Percentiles rank a stretch among this genome's conserved stretches.
Conservation (phyloP, 2,329 filamentous ascomycete species). For the Pseudogymnoascus sp. region DNA sequence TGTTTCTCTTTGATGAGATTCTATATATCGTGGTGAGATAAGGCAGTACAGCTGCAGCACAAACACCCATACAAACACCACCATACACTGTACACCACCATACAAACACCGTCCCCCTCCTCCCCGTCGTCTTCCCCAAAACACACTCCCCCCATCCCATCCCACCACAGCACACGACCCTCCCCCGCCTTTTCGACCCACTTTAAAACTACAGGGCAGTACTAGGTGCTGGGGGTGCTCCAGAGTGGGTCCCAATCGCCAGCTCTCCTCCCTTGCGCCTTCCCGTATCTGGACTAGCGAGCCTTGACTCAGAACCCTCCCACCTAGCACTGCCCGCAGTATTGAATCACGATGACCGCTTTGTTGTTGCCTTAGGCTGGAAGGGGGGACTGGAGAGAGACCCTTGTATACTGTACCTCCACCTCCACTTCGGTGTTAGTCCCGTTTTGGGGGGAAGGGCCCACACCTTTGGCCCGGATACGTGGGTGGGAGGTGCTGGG, state of each 20-base stretch:
- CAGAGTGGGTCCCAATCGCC: constrained; percentile 2
- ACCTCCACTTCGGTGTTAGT: no score
- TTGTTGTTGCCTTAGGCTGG: background rate
- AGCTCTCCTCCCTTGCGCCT: background rate
- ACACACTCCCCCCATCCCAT: background rate
- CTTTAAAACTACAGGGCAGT: background rate
- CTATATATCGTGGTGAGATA: background rate
- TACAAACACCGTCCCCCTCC: background rate
- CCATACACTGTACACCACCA: background rate
- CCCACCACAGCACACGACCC: background rate
- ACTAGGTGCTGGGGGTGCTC: background rate
- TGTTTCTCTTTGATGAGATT: background rate
- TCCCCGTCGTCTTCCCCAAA: background rate
- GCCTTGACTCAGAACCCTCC: background rate
- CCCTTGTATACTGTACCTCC: background rate
- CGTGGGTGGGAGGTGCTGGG: background rate
- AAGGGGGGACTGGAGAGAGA: no score
- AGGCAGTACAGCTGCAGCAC: background rate
- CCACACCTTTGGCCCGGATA: background rate
- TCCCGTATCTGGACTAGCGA: background rate
- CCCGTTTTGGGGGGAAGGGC: background rate
- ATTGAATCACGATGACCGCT: constrained; percentile 6
- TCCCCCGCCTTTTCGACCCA: background rate
- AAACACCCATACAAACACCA: background rate
- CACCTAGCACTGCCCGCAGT: background rate